Evolutionary conservation across 306 rosid species (phyloP).

Genomic region (Astragalus glycyphyllos): DNA sequence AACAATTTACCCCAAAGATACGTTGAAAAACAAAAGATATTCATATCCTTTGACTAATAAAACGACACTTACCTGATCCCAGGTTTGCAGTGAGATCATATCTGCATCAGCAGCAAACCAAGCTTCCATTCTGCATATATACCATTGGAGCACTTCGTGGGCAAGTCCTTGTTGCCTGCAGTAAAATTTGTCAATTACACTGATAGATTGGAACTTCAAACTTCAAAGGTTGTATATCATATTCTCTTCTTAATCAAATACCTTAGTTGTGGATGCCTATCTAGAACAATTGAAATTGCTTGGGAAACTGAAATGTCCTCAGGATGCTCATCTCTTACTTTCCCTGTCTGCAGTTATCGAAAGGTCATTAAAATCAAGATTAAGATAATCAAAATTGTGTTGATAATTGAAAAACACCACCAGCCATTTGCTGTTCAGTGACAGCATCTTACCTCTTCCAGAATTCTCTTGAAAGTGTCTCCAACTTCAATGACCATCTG

Average conservation of each 20-base stretch:
- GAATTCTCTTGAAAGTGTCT: slow-evolving; percentile 68
- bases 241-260: slow-evolving; percentile 29
- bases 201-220: slow-evolving; percentile 29
- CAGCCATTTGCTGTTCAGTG: slow-evolving; percentile 23
- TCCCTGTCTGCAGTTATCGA: slow-evolving; percentile 57
- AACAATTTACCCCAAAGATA: slow-evolving; percentile 28
- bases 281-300: slow-evolving; percentile 69
- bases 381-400: slow-evolving; percentile 18
- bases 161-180: slow-evolving; percentile 76
- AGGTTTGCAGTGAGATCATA: slow-evolving; percentile 71
- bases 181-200: slow-evolving; percentile 24
- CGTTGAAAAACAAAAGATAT: slow-evolving; percentile 14
- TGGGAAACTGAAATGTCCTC: slow-evolving; percentile 68
- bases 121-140: slow-evolving; percentile 81
- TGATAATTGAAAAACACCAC: slow-evolving; percentile 12
- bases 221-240: background rate
- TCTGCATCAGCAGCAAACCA: slow-evolving; percentile 92
- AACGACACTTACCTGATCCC: slow-evolving; percentile 81
- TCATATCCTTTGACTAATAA: slow-evolving; percentile 36
- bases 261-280: slow-evolving; percentile 72
- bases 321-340: slow-evolving; percentile 70
- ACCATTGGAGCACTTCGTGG: slow-evolving; percentile 77
- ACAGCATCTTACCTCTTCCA: slow-evolving; percentile 55
- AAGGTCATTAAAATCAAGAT: slow-evolving; percentile 32
- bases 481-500: slow-evolving; percentile 74